These are phyloP conservation scores for Sporobolus alterniflorus DNA, from an alignment of 202 grass and related monocot genomes.

Conservation along the genomic window DNA sequence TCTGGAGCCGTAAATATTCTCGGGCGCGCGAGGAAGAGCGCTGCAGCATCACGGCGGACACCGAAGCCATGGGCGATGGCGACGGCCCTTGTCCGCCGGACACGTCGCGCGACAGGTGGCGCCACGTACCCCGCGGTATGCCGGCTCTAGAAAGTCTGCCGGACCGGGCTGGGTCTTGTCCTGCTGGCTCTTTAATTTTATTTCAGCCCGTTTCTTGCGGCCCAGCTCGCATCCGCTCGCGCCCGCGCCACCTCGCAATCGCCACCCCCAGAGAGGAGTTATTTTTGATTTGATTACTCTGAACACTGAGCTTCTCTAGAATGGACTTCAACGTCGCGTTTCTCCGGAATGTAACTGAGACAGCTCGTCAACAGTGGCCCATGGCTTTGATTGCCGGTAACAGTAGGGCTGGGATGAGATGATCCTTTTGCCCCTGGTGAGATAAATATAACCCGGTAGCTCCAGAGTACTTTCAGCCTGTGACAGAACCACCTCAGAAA, in stretches of 20 bases:
- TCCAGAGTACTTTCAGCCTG: no score
- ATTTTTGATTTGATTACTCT: no score
- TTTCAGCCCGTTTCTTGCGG: not conserved
- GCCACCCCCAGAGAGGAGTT: no score
- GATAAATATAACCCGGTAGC: no score
- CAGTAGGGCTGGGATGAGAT: no score
- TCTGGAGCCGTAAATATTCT: conserved; percentile 31
- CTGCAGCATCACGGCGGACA: conserved; percentile 35
- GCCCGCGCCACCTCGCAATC: not conserved
- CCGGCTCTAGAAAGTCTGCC: conserved; percentile 37
- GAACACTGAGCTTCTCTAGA: no score
- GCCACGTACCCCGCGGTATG: conserved; percentile 42
- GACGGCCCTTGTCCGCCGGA: conserved; percentile 15
- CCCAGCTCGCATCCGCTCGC: not conserved
- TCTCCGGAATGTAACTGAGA: no score
- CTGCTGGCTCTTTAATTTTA: not conserved
- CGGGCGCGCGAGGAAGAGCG: conserved; percentile 15
- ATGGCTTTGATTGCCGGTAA: no score
- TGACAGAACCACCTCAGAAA: no score
- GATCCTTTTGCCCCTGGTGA: no score
- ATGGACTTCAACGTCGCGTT: no score
- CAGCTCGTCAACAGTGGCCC: no score
- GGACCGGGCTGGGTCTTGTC: not conserved
- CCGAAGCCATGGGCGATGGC: conserved; percentile 30
- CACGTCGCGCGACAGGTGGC: conserved; percentile 47